phyloP scores from a whole-genome alignment of 2,329 filamentous ascomycete genomes.

The Neoarthrinium moseri region DNA sequence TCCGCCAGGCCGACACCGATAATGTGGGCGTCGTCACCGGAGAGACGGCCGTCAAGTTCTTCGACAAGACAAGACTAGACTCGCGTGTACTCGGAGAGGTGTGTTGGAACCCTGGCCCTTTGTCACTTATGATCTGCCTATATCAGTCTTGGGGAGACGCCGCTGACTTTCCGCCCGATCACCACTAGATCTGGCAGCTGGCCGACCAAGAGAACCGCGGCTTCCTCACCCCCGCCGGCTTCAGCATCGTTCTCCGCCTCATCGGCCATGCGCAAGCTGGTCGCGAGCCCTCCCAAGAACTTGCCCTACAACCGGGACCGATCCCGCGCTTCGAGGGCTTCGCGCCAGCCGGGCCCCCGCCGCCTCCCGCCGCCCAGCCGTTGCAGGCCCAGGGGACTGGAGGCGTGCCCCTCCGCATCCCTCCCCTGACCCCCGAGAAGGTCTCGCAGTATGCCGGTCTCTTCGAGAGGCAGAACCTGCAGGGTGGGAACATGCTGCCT shows the following conservation, averaged over 20 bases:
- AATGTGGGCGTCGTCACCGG: slow-evolving; percentile 91
- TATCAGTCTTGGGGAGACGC: too few species aligned
- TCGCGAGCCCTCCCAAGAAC: slow-evolving; percentile 73
- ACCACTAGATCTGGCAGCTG: slow-evolving; percentile 90
- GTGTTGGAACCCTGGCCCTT: too few species aligned
- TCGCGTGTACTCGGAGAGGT: slow-evolving; percentile 86
- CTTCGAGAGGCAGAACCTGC: slow-evolving; percentile 84
- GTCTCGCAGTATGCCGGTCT: slow-evolving; percentile 83
- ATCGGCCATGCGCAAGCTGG: slow-evolving; percentile 95
- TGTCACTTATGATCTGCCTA: not conserved
- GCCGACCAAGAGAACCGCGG: slow-evolving; percentile 96
- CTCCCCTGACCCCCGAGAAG: slow-evolving; percentile 84
- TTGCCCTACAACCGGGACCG: slow-evolving; percentile 84
- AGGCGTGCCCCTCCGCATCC: slow-evolving; percentile 75
- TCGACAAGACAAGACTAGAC: slow-evolving; percentile 89
- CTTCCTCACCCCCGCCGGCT: slow-evolving; percentile 87
- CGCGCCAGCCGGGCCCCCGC: slow-evolving; percentile 44
- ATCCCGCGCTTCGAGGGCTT: slow-evolving; percentile 89
- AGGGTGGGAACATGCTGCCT: slow-evolving; percentile 70
- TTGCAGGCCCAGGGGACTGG: slow-evolving; percentile 60
- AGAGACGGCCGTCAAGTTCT: slow-evolving; percentile 95
- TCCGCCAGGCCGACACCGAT: slow-evolving; percentile 89
- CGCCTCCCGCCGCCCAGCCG: slow-evolving; percentile 44
- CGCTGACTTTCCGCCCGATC: slow-evolving; percentile 23
- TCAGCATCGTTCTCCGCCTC: slow-evolving; percentile 87